Base-by-base conservation (phyloP, 495 filamentous ascomycete genomes). In the Chaetomidium leptoderma region DNA sequence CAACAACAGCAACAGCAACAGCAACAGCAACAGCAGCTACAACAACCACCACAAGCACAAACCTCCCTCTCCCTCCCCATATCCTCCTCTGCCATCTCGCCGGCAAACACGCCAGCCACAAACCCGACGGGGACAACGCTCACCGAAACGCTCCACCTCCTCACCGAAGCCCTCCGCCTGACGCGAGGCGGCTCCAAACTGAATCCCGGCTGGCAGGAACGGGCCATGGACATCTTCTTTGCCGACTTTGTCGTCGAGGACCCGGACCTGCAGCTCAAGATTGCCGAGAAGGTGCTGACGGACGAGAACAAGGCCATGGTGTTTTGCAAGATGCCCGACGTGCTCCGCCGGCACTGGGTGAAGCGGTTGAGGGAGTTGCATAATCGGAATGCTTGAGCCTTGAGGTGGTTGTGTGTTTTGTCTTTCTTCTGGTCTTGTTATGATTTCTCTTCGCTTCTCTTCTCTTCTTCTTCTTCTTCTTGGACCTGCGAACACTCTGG, bases 221-320 rank as follows among this genome's bases (percentile, higher is more conserved):
- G 77, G 63, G 77, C 77, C 1, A 63, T 80, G 19, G 77, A 80
- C 47, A 70, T 78, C 8, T 74, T 80, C 58, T 80, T 80, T 58
- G 68, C 68, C 24, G 77, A 80, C 30, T 80, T 80, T 40, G 59
- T 65, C 46, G 68, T 67, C 35, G 77, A 80, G 53, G 77, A 80
- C 49, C 64, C 70, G 33, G 77, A 80, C 53, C 57, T 80, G 44
- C 75, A 78, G 67, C 63, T 80, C 13, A 78, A 78, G 68, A 78
- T 80, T 13, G 75, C 77, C 9, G 77, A 80, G 65, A 80, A 78
- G 59, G 70, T 71, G 6, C 68, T 80, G 27, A 74, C 71, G n/a
- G 76, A 80, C 53, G 75, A 78, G 51, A 78, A 76, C 58, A 80
- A 78, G 56, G 77, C 77, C 14, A 77, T 78, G 74, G 74, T 78